Percentiles rank a stretch among this genome's conserved stretches.
phyloP scores from a whole-genome alignment of 371 early-diverging fungal species.

The Blakeslea trispora region DNA sequence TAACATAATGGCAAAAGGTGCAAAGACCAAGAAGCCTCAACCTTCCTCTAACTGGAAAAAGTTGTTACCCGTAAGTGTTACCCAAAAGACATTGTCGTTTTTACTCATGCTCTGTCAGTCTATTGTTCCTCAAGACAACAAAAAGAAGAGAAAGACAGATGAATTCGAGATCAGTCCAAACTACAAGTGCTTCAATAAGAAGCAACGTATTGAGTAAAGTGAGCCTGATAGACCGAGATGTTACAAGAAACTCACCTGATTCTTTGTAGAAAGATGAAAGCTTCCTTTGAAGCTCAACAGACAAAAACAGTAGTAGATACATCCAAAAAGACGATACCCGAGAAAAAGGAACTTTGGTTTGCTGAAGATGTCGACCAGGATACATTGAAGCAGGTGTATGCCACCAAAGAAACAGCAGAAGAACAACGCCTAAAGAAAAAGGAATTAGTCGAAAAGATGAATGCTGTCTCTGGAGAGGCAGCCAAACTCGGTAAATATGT shows the following conservation, averaged over 20 bases:
- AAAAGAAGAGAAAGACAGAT: constrained; percentile 25
- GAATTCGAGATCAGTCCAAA: constrained; percentile 27
- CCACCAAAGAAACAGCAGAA: constrained; percentile 31
- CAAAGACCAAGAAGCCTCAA: constrained; percentile 28
- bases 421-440: constrained; percentile 19
- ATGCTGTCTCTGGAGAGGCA: constrained; percentile 34
- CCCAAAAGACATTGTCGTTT: too few relatives aligned
- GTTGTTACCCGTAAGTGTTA: constrained; percentile 33
- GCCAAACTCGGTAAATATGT: constrained; percentile 76
- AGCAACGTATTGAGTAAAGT: constrained; percentile 23
- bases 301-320: too few relatives aligned
- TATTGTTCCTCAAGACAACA: constrained; percentile 11
- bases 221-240: neutral
- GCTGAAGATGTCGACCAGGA: constrained; percentile 59
- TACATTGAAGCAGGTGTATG: constrained; percentile 52
- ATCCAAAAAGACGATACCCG: constrained; percentile 29
- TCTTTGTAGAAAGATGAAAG: constrained; percentile 13
- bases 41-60: constrained; percentile 65
- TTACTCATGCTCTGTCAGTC: constrained; percentile 15
- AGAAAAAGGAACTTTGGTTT: constrained; percentile 60
- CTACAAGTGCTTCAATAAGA: constrained; percentile 27
- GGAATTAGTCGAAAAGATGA: constrained; percentile 36
- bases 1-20: constrained; percentile 14
- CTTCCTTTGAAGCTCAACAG: constrained; percentile 1
- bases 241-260: too few relatives aligned